Conservation (phyloP, 345 rosid species). For the Moricandia arvensis region DNA sequence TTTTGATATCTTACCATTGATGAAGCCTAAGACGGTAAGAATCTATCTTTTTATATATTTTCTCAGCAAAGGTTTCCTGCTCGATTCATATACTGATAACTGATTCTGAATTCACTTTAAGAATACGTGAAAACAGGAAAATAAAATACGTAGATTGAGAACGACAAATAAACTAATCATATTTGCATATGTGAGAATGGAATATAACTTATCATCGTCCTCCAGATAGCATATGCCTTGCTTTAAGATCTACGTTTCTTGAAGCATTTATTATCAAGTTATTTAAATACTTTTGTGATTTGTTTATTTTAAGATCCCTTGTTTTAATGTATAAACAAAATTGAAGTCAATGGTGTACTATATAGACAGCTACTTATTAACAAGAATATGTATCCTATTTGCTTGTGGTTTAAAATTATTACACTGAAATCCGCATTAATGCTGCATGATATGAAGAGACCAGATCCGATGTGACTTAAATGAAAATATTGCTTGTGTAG, state of each 20-base stretch:
- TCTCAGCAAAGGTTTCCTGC: background rate
- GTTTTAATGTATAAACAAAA: background rate
- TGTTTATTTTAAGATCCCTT: background rate
- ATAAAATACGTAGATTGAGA: background rate
- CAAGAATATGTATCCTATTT: background rate
- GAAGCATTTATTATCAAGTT: background rate
- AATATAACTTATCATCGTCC: slow-evolving; percentile 4
- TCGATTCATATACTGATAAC: background rate
- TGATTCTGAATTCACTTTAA: background rate
- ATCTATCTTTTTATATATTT: background rate
- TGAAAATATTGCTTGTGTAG: too few relatives aligned
- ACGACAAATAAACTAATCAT: background rate
- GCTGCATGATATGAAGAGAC: background rate
- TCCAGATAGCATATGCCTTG: slow-evolving; percentile 1
- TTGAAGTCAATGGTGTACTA: background rate
- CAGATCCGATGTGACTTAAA: background rate
- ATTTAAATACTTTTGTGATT: background rate
- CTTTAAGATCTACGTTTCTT: background rate
- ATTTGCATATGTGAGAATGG: background rate
- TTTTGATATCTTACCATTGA: background rate
- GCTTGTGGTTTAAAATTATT: background rate
- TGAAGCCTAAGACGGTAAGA: background rate
- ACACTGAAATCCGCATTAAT: background rate
- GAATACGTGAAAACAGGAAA: background rate
- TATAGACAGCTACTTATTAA: background rate